Evolutionary conservation across 1,284 basidiomycete genomes (phyloP).

Genomic region (Athelia sp.): DNA sequence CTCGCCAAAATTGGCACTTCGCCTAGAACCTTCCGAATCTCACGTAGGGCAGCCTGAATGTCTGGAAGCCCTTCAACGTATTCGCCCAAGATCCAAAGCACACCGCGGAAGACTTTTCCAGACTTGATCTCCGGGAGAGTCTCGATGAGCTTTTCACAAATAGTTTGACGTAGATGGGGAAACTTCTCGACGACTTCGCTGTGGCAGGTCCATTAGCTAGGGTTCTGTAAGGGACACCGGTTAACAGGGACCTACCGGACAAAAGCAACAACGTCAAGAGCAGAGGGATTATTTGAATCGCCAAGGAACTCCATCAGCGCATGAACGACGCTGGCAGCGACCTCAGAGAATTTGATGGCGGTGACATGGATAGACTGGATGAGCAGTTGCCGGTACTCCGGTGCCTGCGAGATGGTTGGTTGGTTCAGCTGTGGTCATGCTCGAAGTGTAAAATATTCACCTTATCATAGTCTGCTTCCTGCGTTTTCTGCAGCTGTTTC

Average conservation of each 20-base stretch:
- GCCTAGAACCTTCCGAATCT: constrained; percentile 86
- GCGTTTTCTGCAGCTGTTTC: constrained; percentile 94
- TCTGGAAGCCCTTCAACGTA: constrained; percentile 70
- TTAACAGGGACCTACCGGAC: constrained; percentile 56
- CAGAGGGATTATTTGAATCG: constrained; percentile 93
- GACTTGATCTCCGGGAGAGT: constrained; percentile 92
- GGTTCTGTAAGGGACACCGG: background rate
- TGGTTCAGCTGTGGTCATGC: constrained; percentile 3
- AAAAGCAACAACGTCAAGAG: constrained; percentile 94
- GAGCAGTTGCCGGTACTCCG: constrained; percentile 94
- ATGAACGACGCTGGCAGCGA: constrained; percentile 94
- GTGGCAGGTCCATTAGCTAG: constrained; percentile 7
- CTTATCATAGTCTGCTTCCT: constrained; percentile 84
- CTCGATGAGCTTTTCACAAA: constrained; percentile 83
- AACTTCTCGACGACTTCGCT: constrained; percentile 98
- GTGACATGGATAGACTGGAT: constrained; percentile 98
- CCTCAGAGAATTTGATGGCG: constrained; percentile 97
- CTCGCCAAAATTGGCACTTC: constrained; percentile 95
- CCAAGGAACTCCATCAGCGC: constrained; percentile 99
- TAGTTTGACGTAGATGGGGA: constrained; percentile 80
- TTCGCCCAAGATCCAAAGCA: constrained; percentile 98
- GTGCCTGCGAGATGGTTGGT: constrained; percentile 44
- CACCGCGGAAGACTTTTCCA: constrained; percentile 95
- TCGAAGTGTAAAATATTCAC: constrained; percentile 27
- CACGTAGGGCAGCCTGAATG: constrained; percentile 73